Percentiles rank a stretch among this genome's conserved stretches.
These are phyloP conservation scores for Blastocystis sp. DNA, from an alignment of 352 stramenopile genomes.

Conservation along the genomic window DNA sequence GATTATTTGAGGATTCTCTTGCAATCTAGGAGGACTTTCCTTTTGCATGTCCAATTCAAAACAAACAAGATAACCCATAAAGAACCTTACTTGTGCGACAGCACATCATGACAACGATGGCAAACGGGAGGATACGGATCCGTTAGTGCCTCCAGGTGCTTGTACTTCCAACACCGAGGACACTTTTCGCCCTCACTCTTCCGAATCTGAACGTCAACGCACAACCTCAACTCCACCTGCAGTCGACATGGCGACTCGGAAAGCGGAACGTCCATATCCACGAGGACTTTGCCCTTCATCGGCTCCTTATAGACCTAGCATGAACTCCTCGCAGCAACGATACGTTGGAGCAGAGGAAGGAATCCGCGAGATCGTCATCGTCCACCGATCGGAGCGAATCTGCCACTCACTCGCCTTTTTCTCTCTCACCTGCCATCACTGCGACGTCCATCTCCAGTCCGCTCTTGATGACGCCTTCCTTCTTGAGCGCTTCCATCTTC, in stretches of 20 bases:
- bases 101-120: neutral
- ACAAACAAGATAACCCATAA: neutral
- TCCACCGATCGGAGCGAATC: neutral
- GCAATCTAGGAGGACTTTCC: too few species aligned
- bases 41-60: too few species aligned
- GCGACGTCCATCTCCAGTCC: neutral
- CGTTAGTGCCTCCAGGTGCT: neutral
- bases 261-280: neutral
- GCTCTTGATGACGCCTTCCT: neutral
- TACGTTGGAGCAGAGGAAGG: conserved; percentile 13
- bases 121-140: neutral
- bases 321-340: neutral
- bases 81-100: neutral
- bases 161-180: conserved; percentile 46
- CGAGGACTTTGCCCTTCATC: neutral
- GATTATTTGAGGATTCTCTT: too few species aligned
- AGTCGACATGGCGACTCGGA: neutral
- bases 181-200: conserved; percentile 6
- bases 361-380: neutral
- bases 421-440: neutral
- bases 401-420: neutral
- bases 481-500: neutral
- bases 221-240: neutral
- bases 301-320: neutral
- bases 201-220: neutral